Percentiles rank a stretch among this genome's conserved stretches.
These are phyloP conservation scores for Metschnikowia similis DNA, from an alignment of 805 yeast genomes.

Conservation along the genomic window DNA sequence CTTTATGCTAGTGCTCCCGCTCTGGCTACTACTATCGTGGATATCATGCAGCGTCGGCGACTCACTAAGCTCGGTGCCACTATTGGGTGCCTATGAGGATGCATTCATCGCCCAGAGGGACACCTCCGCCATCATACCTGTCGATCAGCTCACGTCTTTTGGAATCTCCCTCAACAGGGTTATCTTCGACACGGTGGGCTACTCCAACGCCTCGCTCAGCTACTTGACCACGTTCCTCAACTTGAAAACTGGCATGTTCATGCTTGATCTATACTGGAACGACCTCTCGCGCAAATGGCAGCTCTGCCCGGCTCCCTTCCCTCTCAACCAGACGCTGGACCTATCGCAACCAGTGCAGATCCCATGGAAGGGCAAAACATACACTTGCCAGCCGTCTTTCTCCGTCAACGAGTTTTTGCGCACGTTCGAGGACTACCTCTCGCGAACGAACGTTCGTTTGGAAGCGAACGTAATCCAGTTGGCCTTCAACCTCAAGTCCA, in stretches of 20 bases:
- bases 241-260: conserved; percentile 13
- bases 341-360: conserved; percentile 11
- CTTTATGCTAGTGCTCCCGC: not conserved
- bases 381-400: conserved; percentile 28
- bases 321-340: conserved; percentile 23
- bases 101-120: conserved; percentile 36
- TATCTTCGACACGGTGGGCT: conserved; percentile 30
- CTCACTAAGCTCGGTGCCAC: not conserved
- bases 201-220: conserved; percentile 13
- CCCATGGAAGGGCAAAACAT: conserved; percentile 25
- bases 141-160: conserved; percentile 29
- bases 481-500: conserved; percentile 24
- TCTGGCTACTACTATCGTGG: not conserved
- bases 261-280: conserved; percentile 52
- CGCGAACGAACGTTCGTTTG: conserved; percentile 28
- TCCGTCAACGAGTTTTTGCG: conserved; percentile 22
- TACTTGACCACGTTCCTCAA: conserved; percentile 11
- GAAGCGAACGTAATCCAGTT: conserved; percentile 32
- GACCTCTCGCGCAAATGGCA: conserved; percentile 45
- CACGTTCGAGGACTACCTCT: conserved; percentile 17
- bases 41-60: not conserved
- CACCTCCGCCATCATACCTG: conserved; percentile 24
- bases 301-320: conserved; percentile 48
- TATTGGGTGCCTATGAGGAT: conserved; percentile 8
- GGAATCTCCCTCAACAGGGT: conserved; percentile 30